Evolutionary conservation across 441 rosid species (phyloP), one percentile per base, ranked within the genome.

Genomic region (Melianthus villosus): DNA sequence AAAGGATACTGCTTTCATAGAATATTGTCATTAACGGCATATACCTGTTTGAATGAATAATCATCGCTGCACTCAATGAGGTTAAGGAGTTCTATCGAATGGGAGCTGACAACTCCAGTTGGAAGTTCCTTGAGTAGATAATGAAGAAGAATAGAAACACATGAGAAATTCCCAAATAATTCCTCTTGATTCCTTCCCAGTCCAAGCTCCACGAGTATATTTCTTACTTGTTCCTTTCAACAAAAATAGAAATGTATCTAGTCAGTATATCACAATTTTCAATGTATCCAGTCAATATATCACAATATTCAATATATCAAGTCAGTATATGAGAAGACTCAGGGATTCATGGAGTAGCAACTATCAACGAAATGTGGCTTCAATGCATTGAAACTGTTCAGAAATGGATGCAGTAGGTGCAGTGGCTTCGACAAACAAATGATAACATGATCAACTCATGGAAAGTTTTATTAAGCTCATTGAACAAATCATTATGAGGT

Each of bases 121-220:
- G 97, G 84, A 65, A 87, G 82, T 62, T 77, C 80, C 63, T 75
- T 80, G 34, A 87, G 67, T 42, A 80, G 57, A 56, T 76, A 64
- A 65, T 87, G 87, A 52, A 76, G 82, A 66, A 87, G 51, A 61
- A 87, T 47, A 43, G 93, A 87, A 27, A 71, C 62, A 48, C 67
- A 75, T 7, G 79, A 57, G 23, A 47, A 45, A 35, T 51, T 68
- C 42, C 58, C 62, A 40, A 65, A 63, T 16, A 59, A 38, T 48
- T 57, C 72, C 17, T 29, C 43, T 50, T 57, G 68, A 48, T 73
- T 67, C 59, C 58, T 67, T 59, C 71, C 77, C 34, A 78, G 49
- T 48, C 86, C 91, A 73, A 82, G 71, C 59, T 73, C 79, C 57
- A 65, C 56, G 44, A 82, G 68, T 35, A 67, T 54, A 38, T 47